Conservation (phyloP, 768 basidiomycete species). For the Termitomyces sp. region DNA sequence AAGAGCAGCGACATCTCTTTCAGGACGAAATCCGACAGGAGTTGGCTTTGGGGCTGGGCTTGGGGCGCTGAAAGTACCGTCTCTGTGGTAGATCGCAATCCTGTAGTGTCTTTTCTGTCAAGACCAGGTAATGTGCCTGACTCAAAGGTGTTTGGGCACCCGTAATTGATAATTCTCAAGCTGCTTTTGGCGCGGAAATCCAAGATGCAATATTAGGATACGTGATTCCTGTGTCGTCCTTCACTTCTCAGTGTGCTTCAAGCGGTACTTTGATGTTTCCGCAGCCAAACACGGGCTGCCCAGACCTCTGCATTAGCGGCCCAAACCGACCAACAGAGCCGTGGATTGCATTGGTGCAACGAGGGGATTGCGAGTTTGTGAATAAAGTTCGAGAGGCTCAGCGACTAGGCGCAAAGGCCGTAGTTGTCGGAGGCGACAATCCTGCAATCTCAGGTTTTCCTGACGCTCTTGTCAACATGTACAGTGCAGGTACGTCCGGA, state of each 20-base stretch:
- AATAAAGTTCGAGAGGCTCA: constrained; percentile 78
- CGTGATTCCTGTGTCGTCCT: constrained; percentile 64
- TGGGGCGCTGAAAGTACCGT: constrained; percentile 68
- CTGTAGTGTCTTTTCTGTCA: constrained; percentile 64
- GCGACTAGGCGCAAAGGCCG: constrained; percentile 73
- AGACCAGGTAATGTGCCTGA: constrained; percentile 40
- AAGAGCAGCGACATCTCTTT: constrained; percentile 19
- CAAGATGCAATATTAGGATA: constrained; percentile 64
- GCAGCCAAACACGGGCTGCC: constrained; percentile 55
- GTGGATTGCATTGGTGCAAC: constrained; percentile 89
- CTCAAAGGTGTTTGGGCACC: background rate
- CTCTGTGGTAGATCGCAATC: constrained; percentile 70
- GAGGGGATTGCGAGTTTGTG: constrained; percentile 87
- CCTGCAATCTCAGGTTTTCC: constrained; percentile 60
- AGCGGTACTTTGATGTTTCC: constrained; percentile 20
- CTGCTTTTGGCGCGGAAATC: constrained; percentile 73
- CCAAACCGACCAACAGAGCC: constrained; percentile 57
- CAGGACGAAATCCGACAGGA: constrained; percentile 41
- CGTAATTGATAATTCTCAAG: constrained; percentile 20
- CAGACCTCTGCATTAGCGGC: constrained; percentile 55
- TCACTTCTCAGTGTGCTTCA: constrained; percentile 45
- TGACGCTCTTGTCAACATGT: constrained; percentile 85
- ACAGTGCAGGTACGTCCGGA: constrained; percentile 67
- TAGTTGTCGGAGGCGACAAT: constrained; percentile 87
- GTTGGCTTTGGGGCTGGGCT: constrained; percentile 58